Conservation (phyloP, 768 basidiomycete species). For the Auricularia heimuer region DNA sequence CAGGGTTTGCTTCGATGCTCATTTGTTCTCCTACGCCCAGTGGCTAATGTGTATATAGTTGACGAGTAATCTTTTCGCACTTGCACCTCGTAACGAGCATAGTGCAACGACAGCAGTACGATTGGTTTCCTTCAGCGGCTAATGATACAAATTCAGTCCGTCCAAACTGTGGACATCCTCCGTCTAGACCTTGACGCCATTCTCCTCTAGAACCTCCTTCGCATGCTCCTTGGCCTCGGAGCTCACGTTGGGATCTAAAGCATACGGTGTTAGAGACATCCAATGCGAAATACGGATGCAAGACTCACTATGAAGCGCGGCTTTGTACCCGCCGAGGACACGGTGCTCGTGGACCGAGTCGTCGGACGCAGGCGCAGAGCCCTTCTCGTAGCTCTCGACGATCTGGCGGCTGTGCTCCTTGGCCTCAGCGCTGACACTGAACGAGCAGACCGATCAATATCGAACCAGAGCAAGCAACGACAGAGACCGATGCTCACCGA, state of each 20-base stretch:
- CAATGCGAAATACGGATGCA: background rate
- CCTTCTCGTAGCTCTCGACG: background rate
- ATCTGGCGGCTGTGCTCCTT: background rate
- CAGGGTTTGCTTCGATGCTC: no score
- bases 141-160: conserved; percentile 1
- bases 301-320: conserved; percentile 34
- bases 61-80: no score
- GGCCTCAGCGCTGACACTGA: background rate
- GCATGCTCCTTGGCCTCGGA: conserved; percentile 44
- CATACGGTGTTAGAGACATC: background rate
- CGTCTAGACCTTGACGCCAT: conserved; percentile 27
- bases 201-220: conserved; percentile 39
- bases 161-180: conserved; percentile 8
- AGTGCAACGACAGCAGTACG: no score
- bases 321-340: conserved; percentile 38
- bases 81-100: no score
- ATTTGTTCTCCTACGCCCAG: no score
- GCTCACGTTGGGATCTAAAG: conserved; percentile 35
- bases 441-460: background rate
- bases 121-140: no score
- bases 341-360: background rate
- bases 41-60: no score
- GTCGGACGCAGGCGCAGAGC: background rate
- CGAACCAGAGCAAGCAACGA: no score
- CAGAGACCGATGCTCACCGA: background rate